Conservation (phyloP, 306 rosid genomes). For the Quercus gilva region DNA sequence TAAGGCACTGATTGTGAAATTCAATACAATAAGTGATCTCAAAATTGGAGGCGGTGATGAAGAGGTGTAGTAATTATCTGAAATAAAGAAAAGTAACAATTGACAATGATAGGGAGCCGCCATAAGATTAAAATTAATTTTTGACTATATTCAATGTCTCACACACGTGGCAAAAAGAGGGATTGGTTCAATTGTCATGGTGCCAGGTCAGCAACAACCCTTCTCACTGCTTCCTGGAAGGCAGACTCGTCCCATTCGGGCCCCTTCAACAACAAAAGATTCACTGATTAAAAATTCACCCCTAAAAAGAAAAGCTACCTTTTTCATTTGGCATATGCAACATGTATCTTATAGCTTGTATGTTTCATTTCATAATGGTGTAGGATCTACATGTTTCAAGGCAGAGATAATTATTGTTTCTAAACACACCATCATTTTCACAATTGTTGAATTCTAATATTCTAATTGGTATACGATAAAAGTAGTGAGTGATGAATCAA, state of each 20-base stretch:
- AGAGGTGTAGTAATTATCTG: background rate
- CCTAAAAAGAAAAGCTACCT: too few relatives aligned
- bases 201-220: constrained; percentile 60
- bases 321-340: too few relatives aligned
- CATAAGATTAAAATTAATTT: background rate
- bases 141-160: background rate
- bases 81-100: background rate
- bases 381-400: too few relatives aligned
- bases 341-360: too few relatives aligned
- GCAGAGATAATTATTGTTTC: too few relatives aligned
- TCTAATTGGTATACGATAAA: too few relatives aligned
- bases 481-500: too few relatives aligned
- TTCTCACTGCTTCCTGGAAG: constrained; percentile 89
- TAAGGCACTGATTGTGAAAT: background rate
- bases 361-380: too few relatives aligned
- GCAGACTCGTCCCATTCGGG: constrained; percentile 78
- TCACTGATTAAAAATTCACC: background rate
- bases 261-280: constrained; percentile 35
- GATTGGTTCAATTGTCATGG: constrained; percentile 12
- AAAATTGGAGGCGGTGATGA: constrained; percentile 7
- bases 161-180: background rate
- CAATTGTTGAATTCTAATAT: too few relatives aligned
- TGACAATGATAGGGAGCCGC: constrained; percentile 6
- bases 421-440: too few relatives aligned
- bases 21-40: background rate